Base-by-base conservation (phyloP, 371 early-diverging fungal genomes). In the Apophysomyces sp. region DNA sequence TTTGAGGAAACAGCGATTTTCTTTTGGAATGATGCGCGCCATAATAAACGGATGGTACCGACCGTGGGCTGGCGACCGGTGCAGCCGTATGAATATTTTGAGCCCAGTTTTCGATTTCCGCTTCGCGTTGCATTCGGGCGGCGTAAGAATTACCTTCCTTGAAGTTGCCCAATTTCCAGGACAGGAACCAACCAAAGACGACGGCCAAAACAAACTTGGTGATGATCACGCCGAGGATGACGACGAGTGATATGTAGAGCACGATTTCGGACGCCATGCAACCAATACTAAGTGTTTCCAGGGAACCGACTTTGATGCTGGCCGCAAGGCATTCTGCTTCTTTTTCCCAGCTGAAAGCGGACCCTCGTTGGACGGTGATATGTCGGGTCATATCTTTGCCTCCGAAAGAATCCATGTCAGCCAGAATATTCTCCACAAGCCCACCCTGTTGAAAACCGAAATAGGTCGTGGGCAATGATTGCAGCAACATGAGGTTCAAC, bases 201-300 rank as follows among this genome's bases (percentile, higher is more conserved):
- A 92, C 65, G 3, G 94, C 92, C 63, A 91, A 79, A 26, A 74
- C 71, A 62, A 94, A 91, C 71, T 90, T 94, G 73, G 74, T 78
- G 58, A 78, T 34, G 52, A 88, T 86, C 18, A 84, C 82, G 54
- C 84, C 85, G 55, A 89, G 60, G 64, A 87, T 84, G 36, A 89
- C 81, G 12, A 80, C 69, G 18, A 88, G 74, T 26, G 87, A 87
- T 13, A 81, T 74, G 41, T 85, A 86, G 21, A 88, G 71, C n/a
- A 85, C 80, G 39, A 89, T 80, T 30, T 88, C 78, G 7, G 91
- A 84, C 0, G 85, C 82, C 60, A 92, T 78, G 62, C 92, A 92
- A 0, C 93, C 91, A 37, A 82, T 77, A 40, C 88, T 84, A 30
- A 86, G 76, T 0, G 87, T 86, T 66, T 90, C 88, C 51, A 93